These are phyloP conservation scores for Corrigiola litoralis DNA, from an alignment of 179 eudicot genomes.

Conservation along the genomic window DNA sequence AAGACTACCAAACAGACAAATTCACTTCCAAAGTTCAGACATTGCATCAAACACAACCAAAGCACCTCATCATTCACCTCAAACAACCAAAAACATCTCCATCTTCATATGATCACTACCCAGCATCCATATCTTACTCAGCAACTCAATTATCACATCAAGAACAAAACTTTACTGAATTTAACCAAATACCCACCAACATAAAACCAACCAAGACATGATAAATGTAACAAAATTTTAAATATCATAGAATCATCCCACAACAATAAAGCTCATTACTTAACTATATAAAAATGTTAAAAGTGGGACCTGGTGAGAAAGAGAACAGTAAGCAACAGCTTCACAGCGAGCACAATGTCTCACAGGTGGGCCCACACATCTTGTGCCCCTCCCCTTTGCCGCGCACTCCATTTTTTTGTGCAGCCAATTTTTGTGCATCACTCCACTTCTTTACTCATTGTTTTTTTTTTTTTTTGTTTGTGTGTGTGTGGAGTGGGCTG, in stretches of 20 bases:
- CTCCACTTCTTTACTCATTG: no score
- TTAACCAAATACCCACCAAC: neutral
- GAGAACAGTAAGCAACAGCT: conserved; percentile 77
- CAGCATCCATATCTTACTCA: neutral
- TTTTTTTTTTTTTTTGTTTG: neutral
- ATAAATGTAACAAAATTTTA: neutral
- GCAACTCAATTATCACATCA: neutral
- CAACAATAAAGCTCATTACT: neutral
- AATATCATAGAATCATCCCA: neutral
- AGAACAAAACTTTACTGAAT: neutral
- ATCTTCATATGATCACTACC: neutral
- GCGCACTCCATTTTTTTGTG: conserved; percentile 66
- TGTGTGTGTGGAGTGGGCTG: no score
- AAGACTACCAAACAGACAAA: neutral
- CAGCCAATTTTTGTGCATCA: neutral
- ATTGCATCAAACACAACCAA: neutral
- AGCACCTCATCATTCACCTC: neutral
- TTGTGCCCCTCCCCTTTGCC: conserved; percentile 53
- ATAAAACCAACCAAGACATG: neutral
- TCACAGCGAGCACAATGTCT: conserved; percentile 59
- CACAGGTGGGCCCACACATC: conserved; percentile 54
- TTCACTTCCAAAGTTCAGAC: neutral
- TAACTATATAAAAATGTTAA: neutral
- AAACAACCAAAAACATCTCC: neutral
- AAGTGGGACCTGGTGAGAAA: conserved; percentile 64